Base-by-base conservation (phyloP, 352 stramenopile species). In the Phytopythium montanum region DNA sequence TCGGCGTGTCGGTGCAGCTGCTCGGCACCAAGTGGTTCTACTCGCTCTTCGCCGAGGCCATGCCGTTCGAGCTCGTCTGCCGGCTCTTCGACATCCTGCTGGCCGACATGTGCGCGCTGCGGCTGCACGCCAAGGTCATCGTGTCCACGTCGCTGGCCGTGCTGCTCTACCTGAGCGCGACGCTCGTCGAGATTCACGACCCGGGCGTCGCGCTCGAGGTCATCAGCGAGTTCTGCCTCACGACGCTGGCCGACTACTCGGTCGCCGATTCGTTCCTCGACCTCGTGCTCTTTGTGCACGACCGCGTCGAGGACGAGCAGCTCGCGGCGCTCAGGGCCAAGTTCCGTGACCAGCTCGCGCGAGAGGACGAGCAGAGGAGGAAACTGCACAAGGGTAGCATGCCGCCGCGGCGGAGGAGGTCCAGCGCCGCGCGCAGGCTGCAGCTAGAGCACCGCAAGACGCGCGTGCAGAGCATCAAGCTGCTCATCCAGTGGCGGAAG, bases 21-120 rank as follows among this genome's bases (percentile, higher is more conserved):
- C 67, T 92, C 6, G 88, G 83, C 57, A 92, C 83, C 31, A 92
- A 90, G 67, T 92, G 83, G 83, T 90, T 92, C 59, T 92, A 90
- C 56, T 92, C 83, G 23, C 88, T 92, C 68, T 90, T 90, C 41
- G 83, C 83, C 59, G 83, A 92, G 67, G 86, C 79, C 8, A 89
- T 92, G 79, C 83, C 83, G 23, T 88, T 92, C 60, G 75, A 90
- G 39, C 61, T 92, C 59, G 83, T 90, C 25, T 90, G 80, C 41
- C 73, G 83, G 13, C 72, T 92, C 0, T 92, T 90, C 50, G 83
- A 92, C 58, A 75, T 90, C 18, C 64, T 92, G 58, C 79, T 92
- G 16, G 76, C 79, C 13, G 83, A 92, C 64, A 83, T 90, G 61
- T 87, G 75, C 67, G 66, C 72, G 45, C 65, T 66, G 7, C 66